Percentiles rank a stretch among this genome's conserved stretches.
Conservation (phyloP, 2,329 filamentous ascomycete genomes). For the Talaromyces rugulosus region DNA sequence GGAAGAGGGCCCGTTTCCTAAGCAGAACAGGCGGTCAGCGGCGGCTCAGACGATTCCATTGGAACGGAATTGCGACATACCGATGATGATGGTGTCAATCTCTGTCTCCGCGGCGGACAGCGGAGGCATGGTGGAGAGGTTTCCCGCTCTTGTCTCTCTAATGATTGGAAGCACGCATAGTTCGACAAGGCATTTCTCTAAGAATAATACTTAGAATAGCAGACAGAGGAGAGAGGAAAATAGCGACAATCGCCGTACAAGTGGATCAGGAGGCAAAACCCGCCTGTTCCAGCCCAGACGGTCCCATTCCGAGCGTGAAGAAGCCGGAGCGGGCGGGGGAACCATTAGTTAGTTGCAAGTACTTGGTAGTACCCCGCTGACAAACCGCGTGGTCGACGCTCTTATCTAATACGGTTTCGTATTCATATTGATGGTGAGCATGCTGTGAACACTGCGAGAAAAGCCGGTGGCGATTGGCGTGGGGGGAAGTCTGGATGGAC, state of each 20-base stretch:
- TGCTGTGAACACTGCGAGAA: background rate
- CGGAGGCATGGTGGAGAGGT: slow-evolving; percentile 20
- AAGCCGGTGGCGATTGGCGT: background rate
- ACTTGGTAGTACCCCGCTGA: background rate
- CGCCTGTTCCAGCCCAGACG: background rate
- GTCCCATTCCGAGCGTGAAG: background rate
- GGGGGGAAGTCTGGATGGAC: background rate
- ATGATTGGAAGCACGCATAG: background rate
- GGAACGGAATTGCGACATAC: slow-evolving; percentile 28
- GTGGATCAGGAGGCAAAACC: background rate
- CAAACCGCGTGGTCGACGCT: background rate
- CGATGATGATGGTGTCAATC: slow-evolving; percentile 41
- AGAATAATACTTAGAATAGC: background rate
- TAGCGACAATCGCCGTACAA: background rate
- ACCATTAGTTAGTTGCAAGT: background rate
- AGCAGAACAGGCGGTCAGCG: slow-evolving; percentile 13
- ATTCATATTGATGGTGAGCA: background rate
- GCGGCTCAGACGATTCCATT: slow-evolving; percentile 12
- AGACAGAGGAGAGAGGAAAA: background rate
- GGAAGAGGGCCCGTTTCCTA: slow-evolving; percentile 59
- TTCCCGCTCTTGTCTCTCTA: slow-evolving; percentile 2
- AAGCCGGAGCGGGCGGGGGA: background rate
- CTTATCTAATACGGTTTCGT: background rate
- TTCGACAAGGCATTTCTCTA: background rate
- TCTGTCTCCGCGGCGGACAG: slow-evolving; percentile 21